Evolutionary conservation across 192 early-diverging fungal genomes (phyloP), one percentile per base, ranked within the genome.

Genomic region (Podila clonocystis): DNA sequence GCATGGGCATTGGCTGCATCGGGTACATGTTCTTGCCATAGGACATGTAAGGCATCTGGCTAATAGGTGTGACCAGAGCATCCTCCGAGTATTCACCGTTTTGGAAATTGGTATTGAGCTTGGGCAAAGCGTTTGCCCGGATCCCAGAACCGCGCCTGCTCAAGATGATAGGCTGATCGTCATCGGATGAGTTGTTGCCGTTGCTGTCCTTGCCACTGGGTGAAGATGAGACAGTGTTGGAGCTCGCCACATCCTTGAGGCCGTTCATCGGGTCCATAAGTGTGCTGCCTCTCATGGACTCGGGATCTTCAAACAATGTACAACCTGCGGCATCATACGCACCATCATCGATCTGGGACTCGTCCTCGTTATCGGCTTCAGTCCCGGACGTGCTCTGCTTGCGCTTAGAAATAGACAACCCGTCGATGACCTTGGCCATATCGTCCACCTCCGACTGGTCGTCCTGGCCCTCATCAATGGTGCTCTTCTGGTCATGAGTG

Each of bases 151-250:
- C 50, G 3, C 64, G 52, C 17, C 75, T 36, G 50, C 69, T 72
- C 6, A 71, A 34, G 38, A 78, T 78, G 59, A 78, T 71, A 0
- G 75, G 75, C 22, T 71, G 75, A 31, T 78, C 75, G 63, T 72
- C 75, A 45, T 78, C 69, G 0, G 69, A 72, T 2, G 64, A 65
- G 12, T 77, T 36, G 29, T 34, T 49, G n/a, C 58, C 45, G 41
- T 62, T 48, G 28, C 22, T 50, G 5, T 48, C 58, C 15, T 33
- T 61, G 11, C 59, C 7, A 30, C 28, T 19, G 59, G 59, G 26
- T 13, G 59, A 61, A 30, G 59, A 61, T 9, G 59, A 30, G 59
- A 20, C 26, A 7, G 59, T 17, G 29, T 33, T 24, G 17, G 59
- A 24, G 52, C n/a, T 55, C 22, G 5, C 22, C 52, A 55, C 19